Percentiles rank a stretch among this genome's conserved stretches.
These are phyloP conservation scores for Fusarium domesticum DNA, from an alignment of 2,329 filamentous ascomycete species.

Conservation along the genomic window DNA sequence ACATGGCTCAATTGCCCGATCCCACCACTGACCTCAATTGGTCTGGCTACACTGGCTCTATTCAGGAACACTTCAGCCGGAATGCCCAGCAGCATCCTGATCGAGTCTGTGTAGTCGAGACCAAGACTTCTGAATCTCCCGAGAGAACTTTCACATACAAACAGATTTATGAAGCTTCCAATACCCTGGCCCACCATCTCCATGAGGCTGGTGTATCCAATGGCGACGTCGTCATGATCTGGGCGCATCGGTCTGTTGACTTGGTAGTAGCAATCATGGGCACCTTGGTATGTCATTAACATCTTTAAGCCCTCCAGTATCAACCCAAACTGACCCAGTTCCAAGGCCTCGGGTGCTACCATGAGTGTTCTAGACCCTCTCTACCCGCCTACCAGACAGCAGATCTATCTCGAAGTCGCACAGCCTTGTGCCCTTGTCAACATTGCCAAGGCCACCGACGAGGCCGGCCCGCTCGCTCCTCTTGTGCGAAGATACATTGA, in stretches of 20 bases:
- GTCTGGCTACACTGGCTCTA: slow-evolving; percentile 71
- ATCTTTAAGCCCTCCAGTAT: background rate
- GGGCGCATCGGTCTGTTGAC: slow-evolving; percentile 72
- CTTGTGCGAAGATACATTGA: slow-evolving; percentile 62
- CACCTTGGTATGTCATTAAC: slow-evolving; percentile 38
- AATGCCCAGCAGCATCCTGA: slow-evolving; percentile 67
- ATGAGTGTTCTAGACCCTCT: slow-evolving; percentile 18
- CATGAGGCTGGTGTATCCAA: slow-evolving; percentile 67
- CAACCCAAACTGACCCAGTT: background rate
- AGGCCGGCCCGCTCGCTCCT: slow-evolving; percentile 48
- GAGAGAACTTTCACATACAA: slow-evolving; percentile 73
- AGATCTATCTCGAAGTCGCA: slow-evolving; percentile 71
- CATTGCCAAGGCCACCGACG: slow-evolving; percentile 68
- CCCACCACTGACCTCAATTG: slow-evolving; percentile 64
- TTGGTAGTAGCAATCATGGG: slow-evolving; percentile 74
- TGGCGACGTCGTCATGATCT: slow-evolving; percentile 93
- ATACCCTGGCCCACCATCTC: slow-evolving; percentile 75
- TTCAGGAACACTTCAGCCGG: slow-evolving; percentile 29
- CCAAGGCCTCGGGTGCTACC: slow-evolving; percentile 41
- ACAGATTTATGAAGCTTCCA: slow-evolving; percentile 79
- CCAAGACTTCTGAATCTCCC: slow-evolving; percentile 42
- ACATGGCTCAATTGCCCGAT: slow-evolving; percentile 46
- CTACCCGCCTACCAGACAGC: slow-evolving; percentile 32
- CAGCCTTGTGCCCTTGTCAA: slow-evolving; percentile 44
- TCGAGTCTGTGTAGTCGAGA: slow-evolving; percentile 48